phyloP scores from a whole-genome alignment of 768 basidiomycete genomes.

The Xanthoconium purpureum region DNA sequence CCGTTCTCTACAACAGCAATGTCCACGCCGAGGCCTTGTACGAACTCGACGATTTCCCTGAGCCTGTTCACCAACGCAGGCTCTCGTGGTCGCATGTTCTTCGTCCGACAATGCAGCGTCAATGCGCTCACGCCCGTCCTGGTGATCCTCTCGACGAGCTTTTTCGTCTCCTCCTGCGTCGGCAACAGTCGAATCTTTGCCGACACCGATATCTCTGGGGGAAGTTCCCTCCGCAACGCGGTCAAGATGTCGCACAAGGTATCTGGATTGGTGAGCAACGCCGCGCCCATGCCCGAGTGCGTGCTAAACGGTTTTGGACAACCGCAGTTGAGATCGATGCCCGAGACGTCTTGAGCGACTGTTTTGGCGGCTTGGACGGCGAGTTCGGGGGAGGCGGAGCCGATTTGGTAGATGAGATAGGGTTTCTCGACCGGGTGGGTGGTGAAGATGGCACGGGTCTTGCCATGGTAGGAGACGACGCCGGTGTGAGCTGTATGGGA shows the following conservation, averaged over 20 bases:
- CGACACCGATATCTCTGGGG: constrained; percentile 79
- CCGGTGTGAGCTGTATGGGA: constrained; percentile 69
- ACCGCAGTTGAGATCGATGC: constrained; percentile 96
- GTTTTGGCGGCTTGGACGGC: constrained; percentile 89
- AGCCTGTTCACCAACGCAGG: constrained; percentile 75
- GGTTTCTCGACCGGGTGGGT: constrained; percentile 94
- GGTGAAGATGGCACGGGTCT: constrained; percentile 82
- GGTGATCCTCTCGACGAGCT: constrained; percentile 84
- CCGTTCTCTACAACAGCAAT: constrained; percentile 95
- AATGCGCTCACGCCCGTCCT: constrained; percentile 84
- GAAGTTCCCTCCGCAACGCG: constrained; percentile 69
- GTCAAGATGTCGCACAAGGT: constrained; percentile 84
- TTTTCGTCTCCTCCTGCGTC: constrained; percentile 81
- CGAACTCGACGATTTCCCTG: constrained; percentile 82
- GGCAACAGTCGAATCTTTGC: constrained; percentile 92
- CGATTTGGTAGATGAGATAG: constrained; percentile 93
- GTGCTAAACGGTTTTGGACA: constrained; percentile 97
- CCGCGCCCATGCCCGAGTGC: constrained; percentile 94
- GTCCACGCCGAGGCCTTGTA: constrained; percentile 65
- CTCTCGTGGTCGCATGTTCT: constrained; percentile 85
- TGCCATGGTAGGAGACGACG: constrained; percentile 82
- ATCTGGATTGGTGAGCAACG: constrained; percentile 88
- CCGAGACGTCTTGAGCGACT: constrained; percentile 86
- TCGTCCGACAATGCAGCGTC: constrained; percentile 94
- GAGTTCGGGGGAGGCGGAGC: constrained; percentile 82